phyloP scores from a whole-genome alignment of 352 stramenopile genomes.

The Pythium monospermum region DNA sequence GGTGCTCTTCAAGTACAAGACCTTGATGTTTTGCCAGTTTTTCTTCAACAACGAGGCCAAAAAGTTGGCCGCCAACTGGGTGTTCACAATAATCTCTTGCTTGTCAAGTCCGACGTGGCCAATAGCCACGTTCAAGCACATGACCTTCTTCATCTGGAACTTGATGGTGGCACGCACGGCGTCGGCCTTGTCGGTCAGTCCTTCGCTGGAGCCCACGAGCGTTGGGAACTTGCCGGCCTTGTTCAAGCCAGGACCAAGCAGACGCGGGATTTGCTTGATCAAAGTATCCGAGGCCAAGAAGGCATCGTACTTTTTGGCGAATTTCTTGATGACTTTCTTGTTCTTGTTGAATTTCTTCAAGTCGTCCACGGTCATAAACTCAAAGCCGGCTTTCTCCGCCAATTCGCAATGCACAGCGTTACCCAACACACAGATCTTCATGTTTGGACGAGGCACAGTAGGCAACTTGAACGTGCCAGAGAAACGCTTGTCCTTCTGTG shows the following conservation, averaged over 20 bases:
- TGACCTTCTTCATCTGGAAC: constrained; percentile 99
- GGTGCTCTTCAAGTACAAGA: constrained; percentile 99
- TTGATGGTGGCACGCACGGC: constrained; percentile 98
- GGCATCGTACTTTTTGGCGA: constrained; percentile 99
- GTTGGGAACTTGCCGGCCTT: constrained; percentile 99
- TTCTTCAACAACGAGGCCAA: constrained; percentile 99
- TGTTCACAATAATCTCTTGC: constrained; percentile 98
- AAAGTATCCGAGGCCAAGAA: constrained; percentile 99
- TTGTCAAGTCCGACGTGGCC: constrained; percentile 94
- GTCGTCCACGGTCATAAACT: constrained; percentile 98
- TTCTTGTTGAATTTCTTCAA: constrained; percentile 99
- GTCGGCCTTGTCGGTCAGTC: constrained; percentile 98
- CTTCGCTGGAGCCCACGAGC: constrained; percentile 91
- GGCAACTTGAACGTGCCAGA: constrained; percentile 98
- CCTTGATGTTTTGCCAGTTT: constrained; percentile 99
- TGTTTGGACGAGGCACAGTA: constrained; percentile 91
- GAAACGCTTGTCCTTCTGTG: constrained; percentile 99
- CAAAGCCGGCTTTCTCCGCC: constrained; percentile 96
- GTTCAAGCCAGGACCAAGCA: constrained; percentile 98
- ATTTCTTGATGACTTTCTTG: constrained; percentile 99
- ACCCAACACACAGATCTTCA: constrained; percentile 98
- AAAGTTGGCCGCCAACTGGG: constrained; percentile 98
- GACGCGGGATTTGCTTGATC: constrained; percentile 99
- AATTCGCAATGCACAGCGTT: constrained; percentile 99
- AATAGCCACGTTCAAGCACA: constrained; percentile 99